phyloP scores from a whole-genome alignment of 768 basidiomycete species.

The Suillus plorans region DNA sequence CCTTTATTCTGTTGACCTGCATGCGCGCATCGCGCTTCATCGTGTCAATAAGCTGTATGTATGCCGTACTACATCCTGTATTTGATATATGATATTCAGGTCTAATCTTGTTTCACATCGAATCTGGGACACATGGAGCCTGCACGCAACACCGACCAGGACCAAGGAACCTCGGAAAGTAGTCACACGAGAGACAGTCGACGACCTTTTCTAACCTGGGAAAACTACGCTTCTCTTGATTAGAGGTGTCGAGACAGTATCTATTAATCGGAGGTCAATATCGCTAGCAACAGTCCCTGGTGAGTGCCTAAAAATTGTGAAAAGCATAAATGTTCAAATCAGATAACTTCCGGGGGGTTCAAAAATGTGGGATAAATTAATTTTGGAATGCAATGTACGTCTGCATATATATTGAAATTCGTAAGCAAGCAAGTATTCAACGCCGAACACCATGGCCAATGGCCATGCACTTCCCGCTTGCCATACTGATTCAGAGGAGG shows the following conservation, averaged over 20 bases:
- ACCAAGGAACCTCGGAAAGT: neutral
- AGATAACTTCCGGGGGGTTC: neutral
- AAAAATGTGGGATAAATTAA: neutral
- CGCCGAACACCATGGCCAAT: neutral
- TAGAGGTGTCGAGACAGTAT: neutral
- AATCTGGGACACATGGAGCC: neutral
- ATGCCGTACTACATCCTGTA: neutral
- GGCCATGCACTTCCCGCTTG: neutral
- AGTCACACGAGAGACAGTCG: neutral
- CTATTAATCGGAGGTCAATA: neutral
- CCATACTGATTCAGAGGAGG: neutral
- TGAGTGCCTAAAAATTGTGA: neutral
- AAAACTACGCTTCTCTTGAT: neutral
- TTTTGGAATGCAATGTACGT: neutral
- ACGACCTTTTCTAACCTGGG: neutral
- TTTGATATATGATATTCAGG: neutral
- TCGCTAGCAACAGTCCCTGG: neutral
- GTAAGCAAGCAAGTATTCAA: neutral
- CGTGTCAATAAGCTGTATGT: neutral
- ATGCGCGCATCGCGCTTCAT: neutral
- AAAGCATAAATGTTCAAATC: neutral
- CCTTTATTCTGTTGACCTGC: slow-evolving; percentile 1
- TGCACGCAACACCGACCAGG: neutral
- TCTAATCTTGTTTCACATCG: neutral
- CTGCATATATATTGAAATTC: neutral